A percentile compares a stretch with the other conserved stretches of the same genome.
Conservation (phyloP, 2,329 filamentous ascomycete species). For the Trichoderma lentiforme region DNA sequence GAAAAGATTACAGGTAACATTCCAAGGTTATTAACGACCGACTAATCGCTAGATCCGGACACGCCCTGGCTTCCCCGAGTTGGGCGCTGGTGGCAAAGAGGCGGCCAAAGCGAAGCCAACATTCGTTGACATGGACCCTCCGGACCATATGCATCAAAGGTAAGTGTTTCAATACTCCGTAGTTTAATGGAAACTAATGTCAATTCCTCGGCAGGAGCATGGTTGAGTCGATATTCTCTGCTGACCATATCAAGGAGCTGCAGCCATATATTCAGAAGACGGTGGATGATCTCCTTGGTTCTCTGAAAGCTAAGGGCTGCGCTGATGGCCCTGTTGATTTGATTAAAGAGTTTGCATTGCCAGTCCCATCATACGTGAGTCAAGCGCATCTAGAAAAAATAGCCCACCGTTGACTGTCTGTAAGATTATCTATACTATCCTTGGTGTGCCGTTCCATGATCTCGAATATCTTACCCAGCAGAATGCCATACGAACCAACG, state of each 20-base stretch:
- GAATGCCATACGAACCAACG: neutral
- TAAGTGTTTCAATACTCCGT: neutral
- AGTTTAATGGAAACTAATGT: neutral
- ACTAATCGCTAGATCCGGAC: neutral
- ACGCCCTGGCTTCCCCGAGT: neutral
- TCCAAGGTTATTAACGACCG: neutral
- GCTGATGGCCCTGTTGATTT: neutral
- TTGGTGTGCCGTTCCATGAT: neutral
- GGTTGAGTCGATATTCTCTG: neutral
- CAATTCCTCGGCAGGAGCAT: neutral
- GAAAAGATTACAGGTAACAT: neutral
- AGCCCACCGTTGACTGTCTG: neutral
- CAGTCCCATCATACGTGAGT: neutral
- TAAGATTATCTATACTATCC: neutral
- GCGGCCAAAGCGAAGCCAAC: neutral
- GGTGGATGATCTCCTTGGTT: neutral
- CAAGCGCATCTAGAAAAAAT: neutral
- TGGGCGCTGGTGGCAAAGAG: neutral
- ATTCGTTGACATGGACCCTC: neutral
- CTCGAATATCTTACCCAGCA: neutral
- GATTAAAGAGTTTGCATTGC: neutral
- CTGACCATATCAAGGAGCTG: neutral
- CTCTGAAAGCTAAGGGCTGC: neutral
- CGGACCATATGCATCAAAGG: neutral
- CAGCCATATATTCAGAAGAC: neutral